Evolutionary conservation across 306 rosid genomes (phyloP).

Genomic region (Quercus mongolica): DNA sequence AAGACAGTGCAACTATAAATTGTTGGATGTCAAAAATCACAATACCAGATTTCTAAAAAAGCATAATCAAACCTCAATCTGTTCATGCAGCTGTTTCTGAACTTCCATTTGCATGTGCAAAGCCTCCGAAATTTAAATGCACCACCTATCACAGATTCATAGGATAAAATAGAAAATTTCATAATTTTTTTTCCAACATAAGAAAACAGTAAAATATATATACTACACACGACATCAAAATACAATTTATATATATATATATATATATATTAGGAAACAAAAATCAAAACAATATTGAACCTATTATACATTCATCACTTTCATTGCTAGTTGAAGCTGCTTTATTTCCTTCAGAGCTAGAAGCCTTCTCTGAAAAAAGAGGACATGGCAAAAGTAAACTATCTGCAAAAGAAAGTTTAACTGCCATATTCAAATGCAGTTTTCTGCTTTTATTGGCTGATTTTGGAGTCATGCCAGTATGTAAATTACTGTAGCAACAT

Average conservation of each 20-base stretch:
- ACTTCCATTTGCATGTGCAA: conserved; percentile 46
- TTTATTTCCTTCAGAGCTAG: conserved; percentile 33
- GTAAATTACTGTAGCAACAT: too few species aligned
- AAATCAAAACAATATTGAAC: conserved; percentile 8
- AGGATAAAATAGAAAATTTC: background rate
- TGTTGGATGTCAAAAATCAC: too few species aligned
- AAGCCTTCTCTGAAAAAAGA: conserved; percentile 23
- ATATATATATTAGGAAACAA: background rate
- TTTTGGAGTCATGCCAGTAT: too few species aligned
- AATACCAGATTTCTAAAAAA: background rate
- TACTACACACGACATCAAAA: too few species aligned
- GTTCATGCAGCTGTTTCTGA: conserved; percentile 42
- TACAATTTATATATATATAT: too few species aligned
- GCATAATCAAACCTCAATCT: conserved; percentile 31
- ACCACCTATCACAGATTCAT: background rate
- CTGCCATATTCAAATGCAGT: background rate
- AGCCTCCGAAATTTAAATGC: conserved; percentile 34
- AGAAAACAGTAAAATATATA: background rate
- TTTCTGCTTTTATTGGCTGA: background rate
- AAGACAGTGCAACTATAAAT: too few species aligned
- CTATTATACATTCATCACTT: conserved; percentile 26
- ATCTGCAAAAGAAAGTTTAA: background rate
- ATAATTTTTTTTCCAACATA: background rate
- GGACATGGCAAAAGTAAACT: background rate
- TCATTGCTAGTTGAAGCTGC: conserved; percentile 20